These are phyloP conservation scores for Pichia sp. DNA, from an alignment of 1,139 yeast species.

Conservation along the genomic window DNA sequence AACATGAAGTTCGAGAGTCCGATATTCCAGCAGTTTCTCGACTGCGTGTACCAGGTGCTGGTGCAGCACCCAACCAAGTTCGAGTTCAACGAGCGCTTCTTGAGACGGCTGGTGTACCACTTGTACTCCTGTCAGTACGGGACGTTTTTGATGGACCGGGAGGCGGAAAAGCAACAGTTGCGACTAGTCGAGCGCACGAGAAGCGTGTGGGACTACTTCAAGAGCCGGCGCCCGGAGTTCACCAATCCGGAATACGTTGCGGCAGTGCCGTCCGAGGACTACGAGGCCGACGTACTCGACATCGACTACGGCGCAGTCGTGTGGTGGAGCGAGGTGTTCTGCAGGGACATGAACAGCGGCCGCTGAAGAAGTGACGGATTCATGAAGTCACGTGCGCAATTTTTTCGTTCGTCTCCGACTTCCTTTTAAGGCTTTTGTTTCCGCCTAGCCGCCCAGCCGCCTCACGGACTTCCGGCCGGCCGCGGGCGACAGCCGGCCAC, in stretches of 20 bases:
- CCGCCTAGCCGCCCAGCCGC: too few relatives aligned
- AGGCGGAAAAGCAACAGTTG: constrained; percentile 50
- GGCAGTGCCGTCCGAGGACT: neutral
- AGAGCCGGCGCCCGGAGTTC: constrained; percentile 71
- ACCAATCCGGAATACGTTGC: constrained; percentile 43
- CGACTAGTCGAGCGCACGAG: constrained; percentile 49
- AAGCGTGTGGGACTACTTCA: constrained; percentile 92
- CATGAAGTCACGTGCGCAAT: constrained; percentile 3
- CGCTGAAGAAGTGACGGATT: neutral
- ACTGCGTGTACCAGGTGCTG: constrained; percentile 75
- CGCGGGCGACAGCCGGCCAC: too few relatives aligned
- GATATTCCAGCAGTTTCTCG: constrained; percentile 88
- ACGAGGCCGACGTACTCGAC: constrained; percentile 13
- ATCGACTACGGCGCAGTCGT: constrained; percentile 30
- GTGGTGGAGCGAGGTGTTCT: constrained; percentile 47
- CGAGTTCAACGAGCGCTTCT: constrained; percentile 84
- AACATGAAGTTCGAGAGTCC: constrained; percentile 68
- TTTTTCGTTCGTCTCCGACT: too few relatives aligned
- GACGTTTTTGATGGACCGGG: constrained; percentile 74
- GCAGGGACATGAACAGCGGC: constrained; percentile 37
- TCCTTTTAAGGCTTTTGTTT: too few relatives aligned
- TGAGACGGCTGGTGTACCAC: constrained; percentile 81
- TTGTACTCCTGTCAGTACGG: constrained; percentile 94
- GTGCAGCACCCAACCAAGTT: constrained; percentile 68
- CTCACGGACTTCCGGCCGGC: too few relatives aligned